Conservation (phyloP, 2,329 filamentous ascomycete species). For the Trichoderma sp. region DNA sequence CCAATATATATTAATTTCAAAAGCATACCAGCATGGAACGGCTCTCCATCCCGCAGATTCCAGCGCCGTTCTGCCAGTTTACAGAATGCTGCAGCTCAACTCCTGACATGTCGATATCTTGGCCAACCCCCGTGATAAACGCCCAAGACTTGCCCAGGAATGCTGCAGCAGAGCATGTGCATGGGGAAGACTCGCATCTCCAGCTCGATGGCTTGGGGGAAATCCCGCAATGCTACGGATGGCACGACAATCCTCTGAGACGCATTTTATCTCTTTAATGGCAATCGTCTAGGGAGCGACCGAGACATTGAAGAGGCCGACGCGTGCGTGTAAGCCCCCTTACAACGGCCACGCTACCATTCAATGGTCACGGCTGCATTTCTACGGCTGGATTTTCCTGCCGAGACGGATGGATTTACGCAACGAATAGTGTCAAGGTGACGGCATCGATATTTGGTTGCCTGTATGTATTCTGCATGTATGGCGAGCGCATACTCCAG, state of each 20-base stretch:
- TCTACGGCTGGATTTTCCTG: not conserved
- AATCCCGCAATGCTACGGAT: not conserved
- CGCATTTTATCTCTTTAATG: not conserved
- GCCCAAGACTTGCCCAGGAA: not conserved
- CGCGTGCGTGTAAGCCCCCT: not conserved
- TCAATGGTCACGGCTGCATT: conserved; percentile 2
- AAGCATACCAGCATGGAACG: conserved; percentile 4
- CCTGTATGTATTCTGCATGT: not conserved
- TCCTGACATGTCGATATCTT: not conserved
- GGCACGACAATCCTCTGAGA: conserved; percentile 1
- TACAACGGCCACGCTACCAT: not conserved
- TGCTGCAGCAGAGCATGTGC: conserved; percentile 1
- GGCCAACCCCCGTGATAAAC: conserved; percentile 2
- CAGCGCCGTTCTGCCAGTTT: not conserved
- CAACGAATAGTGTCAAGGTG: not conserved
- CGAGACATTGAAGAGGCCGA: conserved; percentile 16
- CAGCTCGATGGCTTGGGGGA: not conserved
- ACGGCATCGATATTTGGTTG: not conserved
- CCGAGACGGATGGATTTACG: not conserved
- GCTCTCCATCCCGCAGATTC: not conserved
- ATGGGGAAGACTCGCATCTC: not conserved
- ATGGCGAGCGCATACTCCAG: not conserved
- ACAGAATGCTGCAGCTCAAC: not conserved
- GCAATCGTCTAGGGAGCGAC: not conserved
- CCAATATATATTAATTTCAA: not conserved